These are phyloP conservation scores for Kodamaea plutei DNA, from an alignment of 1,139 yeast genomes.

Conservation along the genomic window DNA sequence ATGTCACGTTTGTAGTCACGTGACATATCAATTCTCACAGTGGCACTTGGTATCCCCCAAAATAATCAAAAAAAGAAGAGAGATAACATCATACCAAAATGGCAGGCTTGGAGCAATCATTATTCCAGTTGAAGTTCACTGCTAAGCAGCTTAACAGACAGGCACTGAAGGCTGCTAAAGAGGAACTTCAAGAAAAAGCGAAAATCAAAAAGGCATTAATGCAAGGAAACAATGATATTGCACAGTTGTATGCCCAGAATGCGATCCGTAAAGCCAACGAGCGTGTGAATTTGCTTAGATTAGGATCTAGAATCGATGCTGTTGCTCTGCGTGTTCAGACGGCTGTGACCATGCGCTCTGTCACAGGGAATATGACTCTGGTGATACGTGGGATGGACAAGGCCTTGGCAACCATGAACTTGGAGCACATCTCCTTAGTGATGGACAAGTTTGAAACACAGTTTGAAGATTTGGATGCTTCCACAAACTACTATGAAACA, in stretches of 20 bases:
- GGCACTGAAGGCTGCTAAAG: constrained; percentile 86
- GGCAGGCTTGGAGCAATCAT: constrained; percentile 48
- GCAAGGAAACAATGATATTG: constrained; percentile 89
- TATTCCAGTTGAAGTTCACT: constrained; percentile 65
- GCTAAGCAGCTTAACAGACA: constrained; percentile 91
- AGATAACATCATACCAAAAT: too few relatives aligned
- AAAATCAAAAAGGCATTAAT: constrained; percentile 85
- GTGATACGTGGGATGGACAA: constrained; percentile 95
- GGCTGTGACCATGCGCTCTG: constrained; percentile 94
- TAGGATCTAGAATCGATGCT: constrained; percentile 90
- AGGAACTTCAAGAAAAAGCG: constrained; percentile 80
- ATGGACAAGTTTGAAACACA: constrained; percentile 97
- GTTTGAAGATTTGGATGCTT: constrained; percentile 93
- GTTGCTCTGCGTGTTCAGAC: constrained; percentile 96
- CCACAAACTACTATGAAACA: constrained; percentile 87
- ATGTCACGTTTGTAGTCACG: too few relatives aligned
- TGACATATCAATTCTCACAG: too few relatives aligned
- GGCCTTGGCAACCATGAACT: constrained; percentile 93
- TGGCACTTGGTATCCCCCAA: too few relatives aligned
- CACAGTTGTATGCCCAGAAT: constrained; percentile 90
- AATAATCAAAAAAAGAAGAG: too few relatives aligned
- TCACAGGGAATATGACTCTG: constrained; percentile 88
- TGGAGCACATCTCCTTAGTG: constrained; percentile 85
- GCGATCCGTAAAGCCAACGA: constrained; percentile 92
- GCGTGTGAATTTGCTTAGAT: constrained; percentile 70